A percentile compares a stretch with the other conserved stretches of the same genome.
Conservation (phyloP, 352 stramenopile genomes). For the Stephanocyclus meneghinianus region DNA sequence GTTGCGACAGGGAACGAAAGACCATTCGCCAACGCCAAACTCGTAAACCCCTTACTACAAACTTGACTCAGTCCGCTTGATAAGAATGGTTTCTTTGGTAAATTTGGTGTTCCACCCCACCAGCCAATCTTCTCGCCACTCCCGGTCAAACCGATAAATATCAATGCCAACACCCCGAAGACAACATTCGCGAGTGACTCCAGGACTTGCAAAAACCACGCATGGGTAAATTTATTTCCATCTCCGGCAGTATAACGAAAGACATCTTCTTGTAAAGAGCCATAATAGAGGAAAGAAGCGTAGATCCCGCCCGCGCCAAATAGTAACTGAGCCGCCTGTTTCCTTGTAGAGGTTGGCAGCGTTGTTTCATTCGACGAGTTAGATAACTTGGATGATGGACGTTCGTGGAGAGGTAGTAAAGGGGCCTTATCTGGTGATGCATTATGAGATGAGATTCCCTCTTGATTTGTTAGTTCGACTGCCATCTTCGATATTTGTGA, state of each 20-base stretch:
- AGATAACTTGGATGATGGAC: not conserved
- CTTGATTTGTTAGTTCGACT: slow-evolving; percentile 2
- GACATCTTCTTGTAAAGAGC: slow-evolving; percentile 84
- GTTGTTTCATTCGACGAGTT: not conserved
- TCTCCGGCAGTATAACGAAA: slow-evolving; percentile 78
- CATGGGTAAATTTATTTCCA: slow-evolving; percentile 82
- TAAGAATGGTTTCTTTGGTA: slow-evolving; percentile 65
- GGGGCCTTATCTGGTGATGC: not conserved
- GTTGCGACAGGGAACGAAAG: slow-evolving; percentile 96
- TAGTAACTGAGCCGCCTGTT: slow-evolving; percentile 73
- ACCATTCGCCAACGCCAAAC: slow-evolving; percentile 82
- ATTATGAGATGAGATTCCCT: not conserved
- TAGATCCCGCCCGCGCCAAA: slow-evolving; percentile 85
- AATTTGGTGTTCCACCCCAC: slow-evolving; percentile 52
- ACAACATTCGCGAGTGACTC: slow-evolving; percentile 84
- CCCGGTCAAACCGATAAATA: slow-evolving; percentile 71
- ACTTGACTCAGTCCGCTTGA: slow-evolving; percentile 79
- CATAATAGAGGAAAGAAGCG: slow-evolving; percentile 85
- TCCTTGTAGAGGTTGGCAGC: slow-evolving; percentile 16
- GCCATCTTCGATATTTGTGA: not conserved
- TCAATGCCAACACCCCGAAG: slow-evolving; percentile 64
- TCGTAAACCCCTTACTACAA: slow-evolving; percentile 83
- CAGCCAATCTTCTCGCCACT: slow-evolving; percentile 18
- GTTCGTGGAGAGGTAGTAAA: slow-evolving; percentile 12
- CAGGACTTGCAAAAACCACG: slow-evolving; percentile 85